Evolutionary conservation across 2,329 filamentous ascomycete genomes (phyloP).

Genomic region (Aschersonia sp.): DNA sequence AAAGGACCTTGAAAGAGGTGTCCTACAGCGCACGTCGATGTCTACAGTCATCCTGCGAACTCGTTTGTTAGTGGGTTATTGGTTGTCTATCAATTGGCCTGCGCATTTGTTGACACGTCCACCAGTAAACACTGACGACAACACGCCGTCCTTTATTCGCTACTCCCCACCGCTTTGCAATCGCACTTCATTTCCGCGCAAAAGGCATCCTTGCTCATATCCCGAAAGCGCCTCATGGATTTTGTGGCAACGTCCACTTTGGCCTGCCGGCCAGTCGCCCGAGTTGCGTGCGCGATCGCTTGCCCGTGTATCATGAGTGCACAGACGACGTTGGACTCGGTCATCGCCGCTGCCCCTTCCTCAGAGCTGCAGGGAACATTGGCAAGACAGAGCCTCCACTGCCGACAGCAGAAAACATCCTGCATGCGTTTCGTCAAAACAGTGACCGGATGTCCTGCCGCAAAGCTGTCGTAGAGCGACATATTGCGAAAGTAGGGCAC

Average conservation of each 20-base stretch:
- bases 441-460: constrained; percentile 73
- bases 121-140: no score
- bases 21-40: no score
- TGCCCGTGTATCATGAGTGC: constrained; percentile 63
- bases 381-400: constrained; percentile 39
- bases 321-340: constrained; percentile 43
- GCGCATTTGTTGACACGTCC: no score
- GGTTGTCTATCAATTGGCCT: no score
- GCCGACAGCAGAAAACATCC: constrained; percentile 47
- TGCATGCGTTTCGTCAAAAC: constrained; percentile 51
- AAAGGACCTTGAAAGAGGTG: no score
- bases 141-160: no score
- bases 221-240: constrained; percentile 33
- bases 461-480: constrained; percentile 73
- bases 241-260: constrained; percentile 51
- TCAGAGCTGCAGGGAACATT: constrained; percentile 25
- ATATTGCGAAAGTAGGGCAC: constrained; percentile 74
- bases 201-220: constrained; percentile 39
- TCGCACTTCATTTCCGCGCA: constrained; percentile 44
- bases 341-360: constrained; percentile 21
- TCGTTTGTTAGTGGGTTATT: no score
- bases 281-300: constrained; percentile 46
- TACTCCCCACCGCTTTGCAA: constrained; percentile 26
- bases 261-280: constrained; percentile 55
- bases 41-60: no score